phyloP scores from a whole-genome alignment of 345 rosid species.

The Aquilaria sinensis region DNA sequence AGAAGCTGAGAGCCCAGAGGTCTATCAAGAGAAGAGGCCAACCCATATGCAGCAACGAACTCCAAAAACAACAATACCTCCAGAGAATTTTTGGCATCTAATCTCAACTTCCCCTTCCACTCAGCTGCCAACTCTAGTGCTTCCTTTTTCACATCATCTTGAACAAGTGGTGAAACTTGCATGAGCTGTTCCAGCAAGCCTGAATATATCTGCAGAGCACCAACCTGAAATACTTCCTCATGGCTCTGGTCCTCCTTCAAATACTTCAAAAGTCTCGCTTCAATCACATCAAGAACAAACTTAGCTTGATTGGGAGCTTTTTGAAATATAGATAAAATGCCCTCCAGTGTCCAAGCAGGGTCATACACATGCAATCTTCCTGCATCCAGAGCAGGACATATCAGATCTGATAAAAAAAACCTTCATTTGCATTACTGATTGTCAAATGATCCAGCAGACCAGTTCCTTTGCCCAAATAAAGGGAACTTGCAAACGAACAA shows the following conservation, averaged over 20 bases:
- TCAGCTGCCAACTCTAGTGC: slow-evolving; percentile 21
- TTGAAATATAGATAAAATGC: slow-evolving; percentile 20
- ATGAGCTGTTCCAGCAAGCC: slow-evolving; percentile 28
- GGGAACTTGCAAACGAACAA: too few relatives aligned
- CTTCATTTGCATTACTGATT: not conserved
- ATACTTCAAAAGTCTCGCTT: slow-evolving; percentile 6
- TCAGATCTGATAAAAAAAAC: slow-evolving; percentile 3
- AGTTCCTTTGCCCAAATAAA: not conserved
- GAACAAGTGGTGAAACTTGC: slow-evolving; percentile 15
- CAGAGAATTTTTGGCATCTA: slow-evolving; percentile 12
- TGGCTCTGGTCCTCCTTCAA: not conserved
- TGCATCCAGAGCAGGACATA: not conserved
- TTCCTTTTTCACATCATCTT: slow-evolving; percentile 19
- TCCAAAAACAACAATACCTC: slow-evolving; percentile 33
- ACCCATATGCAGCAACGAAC: slow-evolving; percentile 34
- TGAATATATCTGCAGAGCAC: slow-evolving; percentile 9
- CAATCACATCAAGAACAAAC: slow-evolving; percentile 28
- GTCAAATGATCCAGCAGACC: slow-evolving; percentile 6
- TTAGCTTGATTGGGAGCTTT: slow-evolving; percentile 28
- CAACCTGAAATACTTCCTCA: slow-evolving; percentile 15
- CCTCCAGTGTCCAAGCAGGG: slow-evolving; percentile 11
- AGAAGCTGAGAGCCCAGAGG: slow-evolving; percentile 24
- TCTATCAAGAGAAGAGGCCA: slow-evolving; percentile 21
- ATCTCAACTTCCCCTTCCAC: slow-evolving; percentile 31
- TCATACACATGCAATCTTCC: slow-evolving; percentile 9